These are phyloP conservation scores for Saccharum officinarum DNA, from an alignment of 176 grass and related monocot genomes.

Conservation along the genomic window DNA sequence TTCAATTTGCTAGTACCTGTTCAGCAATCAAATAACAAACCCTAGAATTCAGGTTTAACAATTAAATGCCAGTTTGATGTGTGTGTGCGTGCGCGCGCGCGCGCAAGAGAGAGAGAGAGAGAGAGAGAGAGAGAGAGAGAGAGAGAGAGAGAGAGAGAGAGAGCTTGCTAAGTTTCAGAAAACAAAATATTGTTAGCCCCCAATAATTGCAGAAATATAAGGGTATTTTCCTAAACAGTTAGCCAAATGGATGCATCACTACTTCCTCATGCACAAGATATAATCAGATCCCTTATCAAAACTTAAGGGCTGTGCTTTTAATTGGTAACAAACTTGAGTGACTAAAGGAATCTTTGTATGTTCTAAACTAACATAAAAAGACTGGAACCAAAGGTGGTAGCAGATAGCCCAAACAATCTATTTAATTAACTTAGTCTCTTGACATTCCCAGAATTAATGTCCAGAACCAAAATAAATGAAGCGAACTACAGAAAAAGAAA, in stretches of 20 bases:
- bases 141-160: no score
- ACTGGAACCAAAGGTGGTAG: neutral
- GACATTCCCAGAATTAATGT: neutral
- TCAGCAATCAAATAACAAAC: slow-evolving; percentile 20
- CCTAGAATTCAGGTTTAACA: neutral
- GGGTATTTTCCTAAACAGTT: neutral
- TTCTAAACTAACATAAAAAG: neutral
- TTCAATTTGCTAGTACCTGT: neutral
- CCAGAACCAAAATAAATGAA: neutral
- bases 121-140: no score
- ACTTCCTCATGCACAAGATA: neutral
- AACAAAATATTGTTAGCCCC: neutral
- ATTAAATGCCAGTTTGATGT: no score
- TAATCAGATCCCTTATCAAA: neutral
- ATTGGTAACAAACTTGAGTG: neutral
- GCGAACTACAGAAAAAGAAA: neutral
- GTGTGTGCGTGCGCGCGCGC: rapidly evolving
- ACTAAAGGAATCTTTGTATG: neutral
- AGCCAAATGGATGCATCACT: neutral
- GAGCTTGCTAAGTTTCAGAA: no score
- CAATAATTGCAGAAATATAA: neutral
- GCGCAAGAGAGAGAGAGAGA: no score
- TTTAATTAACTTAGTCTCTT: neutral
- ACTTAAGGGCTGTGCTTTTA: neutral
- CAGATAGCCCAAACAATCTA: slow-evolving; percentile 10